Conservation (phyloP, 345 rosid genomes). For the Turnera subulata region DNA sequence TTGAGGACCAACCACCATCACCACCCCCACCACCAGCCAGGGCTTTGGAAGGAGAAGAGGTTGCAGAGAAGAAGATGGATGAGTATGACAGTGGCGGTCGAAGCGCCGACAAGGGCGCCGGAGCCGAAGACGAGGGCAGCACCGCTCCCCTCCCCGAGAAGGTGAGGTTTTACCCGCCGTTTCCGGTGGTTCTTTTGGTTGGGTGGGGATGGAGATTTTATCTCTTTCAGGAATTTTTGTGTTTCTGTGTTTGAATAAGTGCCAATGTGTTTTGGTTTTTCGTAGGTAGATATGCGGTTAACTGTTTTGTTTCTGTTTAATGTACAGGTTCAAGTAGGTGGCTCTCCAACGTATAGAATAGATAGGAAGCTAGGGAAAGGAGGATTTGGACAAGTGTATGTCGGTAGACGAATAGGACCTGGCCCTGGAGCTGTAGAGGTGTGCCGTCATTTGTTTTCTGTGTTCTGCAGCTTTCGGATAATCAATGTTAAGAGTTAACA, state of each 20-base stretch:
- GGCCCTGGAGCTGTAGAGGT: constrained; percentile 87
- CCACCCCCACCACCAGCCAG: too few relatives aligned
- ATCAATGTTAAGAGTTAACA: not conserved
- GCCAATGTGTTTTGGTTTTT: not conserved
- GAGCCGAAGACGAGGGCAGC: constrained; percentile 83
- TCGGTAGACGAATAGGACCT: constrained; percentile 59
- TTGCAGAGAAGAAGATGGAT: constrained; percentile 49
- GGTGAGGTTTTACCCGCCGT: constrained; percentile 29
- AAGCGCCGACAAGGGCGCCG: constrained; percentile 51
- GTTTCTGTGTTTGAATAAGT: too few relatives aligned
- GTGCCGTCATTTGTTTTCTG: not conserved
- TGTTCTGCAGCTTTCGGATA: constrained; percentile 3
- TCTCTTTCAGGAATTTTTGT: too few relatives aligned
- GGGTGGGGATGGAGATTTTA: not conserved
- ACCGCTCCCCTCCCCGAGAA: constrained; percentile 86
- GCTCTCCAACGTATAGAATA: constrained; percentile 71
- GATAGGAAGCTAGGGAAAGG: constrained; percentile 92
- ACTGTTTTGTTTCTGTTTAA: constrained; percentile 9
- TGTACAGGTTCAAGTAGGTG: constrained; percentile 77
- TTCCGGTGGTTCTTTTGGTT: not conserved
- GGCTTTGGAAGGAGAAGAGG: constrained; percentile 30
- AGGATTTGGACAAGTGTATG: constrained; percentile 97
- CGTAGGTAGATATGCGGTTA: not conserved
- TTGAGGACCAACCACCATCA: constrained; percentile 12
- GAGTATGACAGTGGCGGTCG: constrained; percentile 68